Percentiles rank a stretch among this genome's conserved stretches.
phyloP scores from a whole-genome alignment of 2,329 filamentous ascomycete species.

The Scedosporium minutisporum region DNA sequence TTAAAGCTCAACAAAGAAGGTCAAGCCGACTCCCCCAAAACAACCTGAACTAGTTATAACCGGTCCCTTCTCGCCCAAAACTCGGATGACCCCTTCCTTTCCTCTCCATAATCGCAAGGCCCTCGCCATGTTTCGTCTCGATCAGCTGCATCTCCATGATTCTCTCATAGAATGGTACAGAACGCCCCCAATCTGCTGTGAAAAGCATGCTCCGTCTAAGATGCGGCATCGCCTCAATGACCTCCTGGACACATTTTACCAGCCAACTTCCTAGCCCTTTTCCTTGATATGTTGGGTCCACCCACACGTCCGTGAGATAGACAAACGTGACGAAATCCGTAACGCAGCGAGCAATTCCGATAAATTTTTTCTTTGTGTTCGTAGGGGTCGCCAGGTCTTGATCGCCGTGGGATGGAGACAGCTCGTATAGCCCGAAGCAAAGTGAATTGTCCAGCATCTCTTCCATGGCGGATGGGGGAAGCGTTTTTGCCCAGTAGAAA shows the following conservation, averaged over 20 bases:
- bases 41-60: conserved; percentile 2
- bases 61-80: conserved; percentile 9
- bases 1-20: no score
- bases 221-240: conserved; percentile 44
- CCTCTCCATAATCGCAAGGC: conserved; percentile 17
- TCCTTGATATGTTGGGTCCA: conserved; percentile 48
- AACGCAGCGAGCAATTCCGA: conserved; percentile 42
- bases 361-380: conserved; percentile 17
- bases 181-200: conserved; percentile 19
- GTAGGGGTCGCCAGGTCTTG: background rate
- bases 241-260: conserved; percentile 49
- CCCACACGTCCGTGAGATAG: conserved; percentile 59
- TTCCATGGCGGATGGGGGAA: conserved; percentile 37
- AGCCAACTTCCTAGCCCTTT: conserved; percentile 57
- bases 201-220: conserved; percentile 51
- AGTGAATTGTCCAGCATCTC: conserved; percentile 48
- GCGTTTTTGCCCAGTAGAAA: conserved; percentile 50
- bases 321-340: conserved; percentile 62
- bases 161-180: conserved; percentile 1
- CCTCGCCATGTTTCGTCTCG: conserved; percentile 13
- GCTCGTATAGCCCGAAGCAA: conserved; percentile 48
- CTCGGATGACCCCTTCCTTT: conserved; percentile 16
- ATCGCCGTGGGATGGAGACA: conserved; percentile 6
- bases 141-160: conserved; percentile 1
- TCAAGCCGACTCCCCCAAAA: no score